Evolutionary conservation across 192 early-diverging fungal species (phyloP), one percentile per base, ranked within the genome.

Genomic region (Mortierella claussenii): DNA sequence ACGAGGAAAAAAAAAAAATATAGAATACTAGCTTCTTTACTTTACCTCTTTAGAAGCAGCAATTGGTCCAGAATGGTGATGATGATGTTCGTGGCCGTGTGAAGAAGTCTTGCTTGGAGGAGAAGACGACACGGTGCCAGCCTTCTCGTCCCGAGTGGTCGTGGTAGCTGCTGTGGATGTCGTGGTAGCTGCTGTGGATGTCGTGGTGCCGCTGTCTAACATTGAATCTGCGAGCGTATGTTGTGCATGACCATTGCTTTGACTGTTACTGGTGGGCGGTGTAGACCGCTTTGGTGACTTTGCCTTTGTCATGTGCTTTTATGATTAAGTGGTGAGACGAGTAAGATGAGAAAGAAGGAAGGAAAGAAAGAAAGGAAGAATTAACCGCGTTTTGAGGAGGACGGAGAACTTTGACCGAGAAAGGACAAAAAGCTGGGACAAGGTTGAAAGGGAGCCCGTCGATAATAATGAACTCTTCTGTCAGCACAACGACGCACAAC

Each of bases 211-310:
- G n/a, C n/a, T n/a, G n/a, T n/a, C n/a, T n/a, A n/a, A n/a, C n/a
- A n/a, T n/a, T n/a, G n/a, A n/a, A n/a, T 40, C 49, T 51, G 8
- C 49, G 11, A 27, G 49, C 11, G 26, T 26, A 15, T 47, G 11
- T 3, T 59, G 55, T 12, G 46, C 27, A 43, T 60, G 23, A 20
- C 26, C 23, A 47, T 52, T 59, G 66, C 45, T 62, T 28, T 60
- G 23, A 20, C 26, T 28, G 40, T 52, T 59, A 55, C 45, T 62
- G n/a, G 60, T 30, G 13, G 60, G 61, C 55, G 69, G 69, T 49
- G 60, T 42, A 8, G 69, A 73, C 55, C 69, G 54, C 60, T 56
- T 73, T 26, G 69, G 69, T n/a, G 60, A 63, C 46, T 57, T 73
- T 47, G 59, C 4, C 37, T 55, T 71, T 47, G 68, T 63, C 68